Percentiles rank a stretch among this genome's conserved stretches.
Evolutionary conservation across 2,329 filamentous ascomycete species (phyloP).

Genomic region (Nothomitra cinnamomea): DNA sequence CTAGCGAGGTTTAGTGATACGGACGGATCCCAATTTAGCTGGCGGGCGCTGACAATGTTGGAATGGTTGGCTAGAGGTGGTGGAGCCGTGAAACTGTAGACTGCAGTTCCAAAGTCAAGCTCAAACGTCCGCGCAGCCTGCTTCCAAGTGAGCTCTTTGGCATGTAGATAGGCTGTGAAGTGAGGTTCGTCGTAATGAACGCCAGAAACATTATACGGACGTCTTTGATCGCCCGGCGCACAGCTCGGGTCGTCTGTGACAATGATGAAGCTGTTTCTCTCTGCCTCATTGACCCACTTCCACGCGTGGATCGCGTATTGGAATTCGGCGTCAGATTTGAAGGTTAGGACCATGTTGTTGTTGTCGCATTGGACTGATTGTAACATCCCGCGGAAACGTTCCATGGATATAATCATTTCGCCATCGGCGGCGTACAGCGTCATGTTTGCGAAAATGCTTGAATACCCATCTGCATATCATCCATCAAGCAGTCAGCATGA

Average conservation of each 20-base stretch:
- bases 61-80: too few species aligned
- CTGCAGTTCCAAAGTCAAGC: constrained; percentile 9
- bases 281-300: constrained; percentile 14
- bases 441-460: not conserved
- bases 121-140: constrained; percentile 11
- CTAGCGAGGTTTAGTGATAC: not conserved
- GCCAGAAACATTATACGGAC: constrained; percentile 11
- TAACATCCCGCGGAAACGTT: constrained; percentile 10
- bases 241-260: constrained; percentile 11
- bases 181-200: constrained; percentile 10
- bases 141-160: constrained; percentile 10
- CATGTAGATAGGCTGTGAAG: constrained; percentile 9
- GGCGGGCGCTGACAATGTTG: not conserved
- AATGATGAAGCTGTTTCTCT: constrained; percentile 12
- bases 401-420: constrained; percentile 11
- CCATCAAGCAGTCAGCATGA: too few species aligned
- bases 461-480: too few species aligned
- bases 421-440: not conserved
- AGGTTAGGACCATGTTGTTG: constrained; percentile 10
- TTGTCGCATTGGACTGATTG: constrained; percentile 12
- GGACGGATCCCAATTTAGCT: not conserved
- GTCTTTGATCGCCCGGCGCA: constrained; percentile 8
- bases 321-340: constrained; percentile 11
- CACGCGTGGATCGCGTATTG: constrained; percentile 11
- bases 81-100: too few species aligned